Conservation (phyloP, 2,329 filamentous ascomycete genomes). For the Scopulariopsis brevicaulis region DNA sequence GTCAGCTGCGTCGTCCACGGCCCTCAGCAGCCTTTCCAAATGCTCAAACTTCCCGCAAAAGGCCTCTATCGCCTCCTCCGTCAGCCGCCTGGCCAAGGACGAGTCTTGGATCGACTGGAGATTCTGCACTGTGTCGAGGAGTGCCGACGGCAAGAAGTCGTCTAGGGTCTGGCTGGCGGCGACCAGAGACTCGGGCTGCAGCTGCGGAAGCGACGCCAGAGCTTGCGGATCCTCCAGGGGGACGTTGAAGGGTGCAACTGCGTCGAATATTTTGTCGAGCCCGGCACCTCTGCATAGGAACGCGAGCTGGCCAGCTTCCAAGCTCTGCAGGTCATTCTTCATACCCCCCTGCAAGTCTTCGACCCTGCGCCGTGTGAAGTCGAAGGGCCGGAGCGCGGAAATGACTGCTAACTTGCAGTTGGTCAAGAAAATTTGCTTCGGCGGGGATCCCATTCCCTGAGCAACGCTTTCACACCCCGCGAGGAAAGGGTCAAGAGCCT, state of each 20-base stretch:
- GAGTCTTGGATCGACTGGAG: constrained; percentile 64
- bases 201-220: constrained; percentile 37
- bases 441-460: constrained; percentile 44
- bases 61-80: constrained; percentile 67
- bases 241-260: constrained; percentile 11
- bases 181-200: constrained; percentile 50
- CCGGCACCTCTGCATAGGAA: constrained; percentile 71
- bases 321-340: constrained; percentile 37
- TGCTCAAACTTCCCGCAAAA: constrained; percentile 80
- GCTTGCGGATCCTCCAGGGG: constrained; percentile 31
- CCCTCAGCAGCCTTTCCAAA: constrained; percentile 36
- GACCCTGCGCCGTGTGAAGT: constrained; percentile 49
- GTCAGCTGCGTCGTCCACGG: constrained; percentile 22
- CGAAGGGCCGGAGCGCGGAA: constrained; percentile 42
- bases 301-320: constrained; percentile 56
- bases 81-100: constrained; percentile 60
- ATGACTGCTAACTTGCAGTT: constrained; percentile 58
- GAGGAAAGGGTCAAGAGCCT: constrained; percentile 80
- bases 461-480: constrained; percentile 61
- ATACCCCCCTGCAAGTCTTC: constrained; percentile 46
- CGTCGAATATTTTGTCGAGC: constrained; percentile 46
- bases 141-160: constrained; percentile 80
- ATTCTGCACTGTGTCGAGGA: constrained; percentile 84
- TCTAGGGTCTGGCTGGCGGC: constrained; percentile 68
- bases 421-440: constrained; percentile 56